These are phyloP conservation scores for Globisporangium megalacanthum DNA, from an alignment of 352 stramenopile species.

Conservation along the genomic window DNA sequence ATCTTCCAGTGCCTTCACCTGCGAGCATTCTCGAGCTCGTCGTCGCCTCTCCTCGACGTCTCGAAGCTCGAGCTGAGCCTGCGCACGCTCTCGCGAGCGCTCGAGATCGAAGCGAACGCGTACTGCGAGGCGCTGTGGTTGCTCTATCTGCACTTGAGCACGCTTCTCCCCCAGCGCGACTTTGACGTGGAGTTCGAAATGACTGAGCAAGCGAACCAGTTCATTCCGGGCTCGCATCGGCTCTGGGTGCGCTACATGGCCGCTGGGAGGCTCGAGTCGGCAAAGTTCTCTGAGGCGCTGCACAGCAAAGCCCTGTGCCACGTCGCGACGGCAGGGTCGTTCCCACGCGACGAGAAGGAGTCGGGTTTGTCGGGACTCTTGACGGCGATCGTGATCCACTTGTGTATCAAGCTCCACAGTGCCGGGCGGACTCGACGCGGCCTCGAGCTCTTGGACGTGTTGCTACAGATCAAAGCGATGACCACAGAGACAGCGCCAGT, in stretches of 20 bases:
- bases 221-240: conserved; percentile 19
- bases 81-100: conserved; percentile 22
- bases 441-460: conserved; percentile 8
- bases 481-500: neutral
- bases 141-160: conserved; percentile 24
- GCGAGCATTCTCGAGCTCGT: neutral
- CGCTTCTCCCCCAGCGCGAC: conserved; percentile 13
- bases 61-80: conserved; percentile 17
- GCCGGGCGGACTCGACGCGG: conserved; percentile 1
- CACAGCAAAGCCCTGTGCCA: conserved; percentile 13
- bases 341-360: neutral
- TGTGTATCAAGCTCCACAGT: conserved; percentile 13
- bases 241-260: conserved; percentile 28
- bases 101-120: conserved; percentile 33
- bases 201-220: conserved; percentile 25
- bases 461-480: conserved; percentile 4
- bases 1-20: conserved; percentile 15
- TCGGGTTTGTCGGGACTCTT: conserved; percentile 9
- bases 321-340: conserved; percentile 5
- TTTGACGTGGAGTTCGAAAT: conserved; percentile 20
- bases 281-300: conserved; percentile 8
- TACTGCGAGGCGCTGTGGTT: conserved; percentile 32
- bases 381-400: conserved; percentile 11
- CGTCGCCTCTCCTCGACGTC: conserved; percentile 1
- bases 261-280: conserved; percentile 10